A percentile compares a stretch with the other conserved stretches of the same genome.
phyloP scores from a whole-genome alignment of 2,329 filamentous ascomycete genomes.

The Aspergillus pseudoviridinutans region DNA sequence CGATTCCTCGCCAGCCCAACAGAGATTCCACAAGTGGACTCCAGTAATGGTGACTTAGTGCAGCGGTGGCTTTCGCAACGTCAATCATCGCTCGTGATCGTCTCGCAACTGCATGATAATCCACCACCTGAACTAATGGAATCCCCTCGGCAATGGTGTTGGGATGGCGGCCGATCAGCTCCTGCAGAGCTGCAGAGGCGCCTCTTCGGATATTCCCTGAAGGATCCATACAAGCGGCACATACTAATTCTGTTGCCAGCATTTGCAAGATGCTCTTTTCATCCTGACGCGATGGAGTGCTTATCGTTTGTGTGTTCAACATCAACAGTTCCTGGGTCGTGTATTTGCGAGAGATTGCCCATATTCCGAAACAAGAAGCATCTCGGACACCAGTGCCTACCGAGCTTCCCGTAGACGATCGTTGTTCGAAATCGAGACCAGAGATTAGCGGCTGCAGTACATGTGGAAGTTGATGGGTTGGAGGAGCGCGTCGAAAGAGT shows the following conservation, averaged over 20 bases:
- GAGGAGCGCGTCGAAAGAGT: constrained; percentile 78
- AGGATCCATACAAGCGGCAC: constrained; percentile 79
- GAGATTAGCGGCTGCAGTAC: constrained; percentile 74
- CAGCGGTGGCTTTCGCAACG: constrained; percentile 66
- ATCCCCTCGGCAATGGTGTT: constrained; percentile 81
- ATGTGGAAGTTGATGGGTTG: constrained; percentile 63
- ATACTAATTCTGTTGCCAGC: constrained; percentile 75
- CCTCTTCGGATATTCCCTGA: constrained; percentile 91
- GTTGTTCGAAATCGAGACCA: constrained; percentile 83
- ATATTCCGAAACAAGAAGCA: constrained; percentile 93
- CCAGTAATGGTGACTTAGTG: constrained; percentile 63
- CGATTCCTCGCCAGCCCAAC: constrained; percentile 83
- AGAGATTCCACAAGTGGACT: constrained; percentile 66
- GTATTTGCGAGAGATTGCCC: constrained; percentile 86
- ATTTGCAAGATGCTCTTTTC: constrained; percentile 60
- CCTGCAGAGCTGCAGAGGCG: constrained; percentile 88
- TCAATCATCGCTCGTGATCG: constrained; percentile 75
- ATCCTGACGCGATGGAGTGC: constrained; percentile 24
- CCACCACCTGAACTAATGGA: constrained; percentile 77
- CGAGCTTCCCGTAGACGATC: constrained; percentile 77
- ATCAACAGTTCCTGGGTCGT: constrained; percentile 70
- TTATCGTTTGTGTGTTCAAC: constrained; percentile 45
- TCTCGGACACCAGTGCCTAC: constrained; percentile 88
- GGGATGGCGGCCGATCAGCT: constrained; percentile 88
- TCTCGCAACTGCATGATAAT: constrained; percentile 91